Evolutionary conservation across 495 filamentous ascomycete genomes (phyloP).

Genomic region (Parachaetomium inaequale): DNA sequence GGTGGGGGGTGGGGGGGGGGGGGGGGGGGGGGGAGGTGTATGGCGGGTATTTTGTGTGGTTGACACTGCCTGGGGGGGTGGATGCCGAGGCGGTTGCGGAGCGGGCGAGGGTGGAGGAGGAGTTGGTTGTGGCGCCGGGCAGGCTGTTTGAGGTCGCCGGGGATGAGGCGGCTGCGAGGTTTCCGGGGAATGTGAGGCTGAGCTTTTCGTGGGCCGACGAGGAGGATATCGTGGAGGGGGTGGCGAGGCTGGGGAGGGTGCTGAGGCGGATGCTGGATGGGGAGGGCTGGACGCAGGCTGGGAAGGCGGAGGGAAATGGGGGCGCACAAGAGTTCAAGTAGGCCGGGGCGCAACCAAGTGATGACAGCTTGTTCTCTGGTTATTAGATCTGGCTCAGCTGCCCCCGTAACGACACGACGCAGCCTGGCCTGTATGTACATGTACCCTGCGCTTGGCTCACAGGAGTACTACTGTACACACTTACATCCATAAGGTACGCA

Average conservation of each 20-base stretch:
- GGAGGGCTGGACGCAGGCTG: background rate
- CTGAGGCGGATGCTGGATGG: conserved; percentile 25
- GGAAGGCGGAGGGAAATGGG: background rate
- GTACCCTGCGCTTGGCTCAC: too few relatives aligned
- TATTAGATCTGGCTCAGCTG: too few relatives aligned
- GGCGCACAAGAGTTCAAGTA: conserved; percentile 10
- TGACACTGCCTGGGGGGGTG: conserved; percentile 53
- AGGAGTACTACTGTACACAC: too few relatives aligned
- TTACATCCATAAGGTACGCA: too few relatives aligned
- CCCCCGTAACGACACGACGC: too few relatives aligned
- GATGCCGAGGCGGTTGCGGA: conserved; percentile 53
- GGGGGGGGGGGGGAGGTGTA: conserved; percentile 32
- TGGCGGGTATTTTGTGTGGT: conserved; percentile 83
- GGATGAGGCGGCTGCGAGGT: conserved; percentile 48
- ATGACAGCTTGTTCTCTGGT: background rate
- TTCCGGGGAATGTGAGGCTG: conserved; percentile 56
- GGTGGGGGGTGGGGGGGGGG: background rate
- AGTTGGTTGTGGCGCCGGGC: conserved; percentile 61
- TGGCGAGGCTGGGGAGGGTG: conserved; percentile 57
- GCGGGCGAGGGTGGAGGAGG: conserved; percentile 52
- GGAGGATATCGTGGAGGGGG: conserved; percentile 62
- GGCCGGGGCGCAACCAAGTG: background rate
- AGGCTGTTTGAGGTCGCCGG: conserved; percentile 63
- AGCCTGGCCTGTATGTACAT: too few relatives aligned
- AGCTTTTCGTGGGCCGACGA: conserved; percentile 76